Evolutionary conservation across 2,329 filamentous ascomycete species (phyloP), one percentile per base, ranked within the genome.

Genomic region (Phyllosticta paracitricarpa): DNA sequence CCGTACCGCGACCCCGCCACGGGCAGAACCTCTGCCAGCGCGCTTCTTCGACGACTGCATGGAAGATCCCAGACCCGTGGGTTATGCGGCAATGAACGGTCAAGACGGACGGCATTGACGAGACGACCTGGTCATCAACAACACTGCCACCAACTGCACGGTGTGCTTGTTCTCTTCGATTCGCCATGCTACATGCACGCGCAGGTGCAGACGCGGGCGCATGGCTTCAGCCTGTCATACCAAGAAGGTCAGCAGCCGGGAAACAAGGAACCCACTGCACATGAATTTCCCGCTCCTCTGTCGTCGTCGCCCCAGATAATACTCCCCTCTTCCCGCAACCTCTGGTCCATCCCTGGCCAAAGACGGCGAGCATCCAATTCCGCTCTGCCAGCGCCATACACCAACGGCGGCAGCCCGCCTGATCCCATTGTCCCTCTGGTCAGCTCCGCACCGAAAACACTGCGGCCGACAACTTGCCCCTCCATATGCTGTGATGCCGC

Each of bases 161-260:
- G 54, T 33, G 53, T 61, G 58, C 40, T 24, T 25, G 9, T 51
- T 56, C 25, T 40, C 59, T 40, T 51, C 59, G 53, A 33, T 17
- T 30, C 58, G 35, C 22, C 40, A 57, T 52, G 6, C 28, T 7
- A 7, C 54, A 57, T 61, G 59, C 59, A 61, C 26, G 59, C 54
- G 53, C 58, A 61, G 58, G 54, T 54, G 59, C 59, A 54, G 51
- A 61, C 48, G 53, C 55, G 35, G 59, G 55, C 59, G 54, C 56
- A 55, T 55, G 57, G 40, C 30, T 28, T 25, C 55, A 54, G 59
- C 59, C 59, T 61, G 59, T 61, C 54, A 61, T 57, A 61, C 59
- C 54, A 54, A 51, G 52, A 60, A 26, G 59, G 14, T 48, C 17
- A 48, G 40, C 40, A 48, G 17, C 40, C 40, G 40, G 40, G 40